phyloP scores from a whole-genome alignment of 2,329 filamentous ascomycete genomes.

The Stachybotrys chlorohalonatus region DNA sequence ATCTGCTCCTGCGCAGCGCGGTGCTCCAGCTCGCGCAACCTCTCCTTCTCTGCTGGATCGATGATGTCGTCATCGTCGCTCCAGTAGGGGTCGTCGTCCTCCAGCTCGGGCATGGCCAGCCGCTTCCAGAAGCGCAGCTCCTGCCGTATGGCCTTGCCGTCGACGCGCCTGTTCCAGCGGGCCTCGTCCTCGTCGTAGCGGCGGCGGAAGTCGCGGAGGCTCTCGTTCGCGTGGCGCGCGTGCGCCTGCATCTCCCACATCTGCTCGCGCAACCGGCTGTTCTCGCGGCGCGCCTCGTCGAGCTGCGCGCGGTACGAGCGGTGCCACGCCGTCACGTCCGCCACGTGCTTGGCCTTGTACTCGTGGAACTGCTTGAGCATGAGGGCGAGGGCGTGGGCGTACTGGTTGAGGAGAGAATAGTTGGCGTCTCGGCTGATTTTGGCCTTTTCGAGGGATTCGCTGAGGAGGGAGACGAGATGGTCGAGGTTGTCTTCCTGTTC shows the following conservation, averaged over 20 bases:
- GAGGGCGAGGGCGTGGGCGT: conserved; percentile 45
- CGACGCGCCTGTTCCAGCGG: conserved; percentile 43
- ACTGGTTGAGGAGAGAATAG: conserved; percentile 46
- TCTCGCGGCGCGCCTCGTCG: conserved; percentile 56
- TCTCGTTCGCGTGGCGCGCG: conserved; percentile 48
- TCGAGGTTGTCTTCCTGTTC: conserved; percentile 53
- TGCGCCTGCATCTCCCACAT: conserved; percentile 59
- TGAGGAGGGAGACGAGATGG: conserved; percentile 49
- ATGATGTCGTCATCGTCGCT: conserved; percentile 58
- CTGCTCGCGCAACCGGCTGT: conserved; percentile 52
- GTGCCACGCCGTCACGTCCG: conserved; percentile 56
- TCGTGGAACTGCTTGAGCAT: conserved; percentile 57
- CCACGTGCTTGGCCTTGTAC: conserved; percentile 55
- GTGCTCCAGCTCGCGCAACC: conserved; percentile 40
- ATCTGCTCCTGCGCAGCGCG: conserved; percentile 32
- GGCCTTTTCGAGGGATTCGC: conserved; percentile 53
- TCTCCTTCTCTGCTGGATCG: conserved; percentile 50
- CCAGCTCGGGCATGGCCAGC: conserved; percentile 52
- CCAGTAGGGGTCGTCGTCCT: conserved; percentile 52
- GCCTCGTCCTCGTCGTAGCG: conserved; percentile 47
- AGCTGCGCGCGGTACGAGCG: conserved; percentile 57
- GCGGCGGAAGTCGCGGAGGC: conserved; percentile 46
- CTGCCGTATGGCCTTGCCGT: conserved; percentile 43
- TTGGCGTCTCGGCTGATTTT: conserved; percentile 53
- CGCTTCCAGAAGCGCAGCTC: conserved; percentile 59